These are phyloP conservation scores for Pholiota adiposa DNA, from an alignment of 1,284 basidiomycete species.

Conservation along the genomic window DNA sequence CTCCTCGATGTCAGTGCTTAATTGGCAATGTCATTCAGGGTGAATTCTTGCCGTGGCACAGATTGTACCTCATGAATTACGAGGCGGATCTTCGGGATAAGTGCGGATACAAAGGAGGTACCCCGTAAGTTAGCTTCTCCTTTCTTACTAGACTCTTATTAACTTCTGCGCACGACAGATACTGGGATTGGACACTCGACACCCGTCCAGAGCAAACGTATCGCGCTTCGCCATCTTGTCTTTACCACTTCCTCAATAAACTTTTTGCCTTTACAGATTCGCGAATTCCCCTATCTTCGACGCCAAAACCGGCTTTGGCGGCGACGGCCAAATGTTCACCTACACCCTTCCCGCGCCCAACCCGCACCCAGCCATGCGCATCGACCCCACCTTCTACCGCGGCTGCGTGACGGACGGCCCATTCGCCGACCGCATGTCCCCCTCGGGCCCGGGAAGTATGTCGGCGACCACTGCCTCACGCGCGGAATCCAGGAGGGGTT, in stretches of 20 bases:
- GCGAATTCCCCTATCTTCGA: conserved; percentile 38
- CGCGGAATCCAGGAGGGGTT: conserved; percentile 32
- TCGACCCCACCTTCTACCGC: conserved; percentile 25
- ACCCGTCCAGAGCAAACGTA: conserved; percentile 20
- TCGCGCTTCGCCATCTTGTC: background rate
- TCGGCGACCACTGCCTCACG: conserved; percentile 36
- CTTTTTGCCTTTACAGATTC: conserved; percentile 26
- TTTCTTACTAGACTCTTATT: background rate
- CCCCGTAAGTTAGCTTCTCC: conserved; percentile 34
- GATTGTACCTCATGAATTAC: conserved; percentile 34
- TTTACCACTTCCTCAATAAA: background rate
- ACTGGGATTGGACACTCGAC: conserved; percentile 47
- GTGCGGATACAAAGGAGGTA: conserved; percentile 39
- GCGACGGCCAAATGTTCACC: conserved; percentile 32
- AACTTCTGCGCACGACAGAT: conserved; percentile 34
- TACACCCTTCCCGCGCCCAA: conserved; percentile 27
- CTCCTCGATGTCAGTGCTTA: background rate
- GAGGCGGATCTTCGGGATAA: conserved; percentile 37
- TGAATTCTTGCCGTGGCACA: conserved; percentile 46
- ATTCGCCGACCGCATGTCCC: conserved; percentile 35
- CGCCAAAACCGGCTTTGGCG: conserved; percentile 38
- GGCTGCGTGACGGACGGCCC: conserved; percentile 39
- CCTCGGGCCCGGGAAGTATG: conserved; percentile 36
- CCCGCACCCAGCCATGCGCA: conserved; percentile 21
- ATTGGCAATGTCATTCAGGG: conserved; percentile 28